Conservation (phyloP, 1,139 yeast genomes). For the Candida tetrigidarum region DNA sequence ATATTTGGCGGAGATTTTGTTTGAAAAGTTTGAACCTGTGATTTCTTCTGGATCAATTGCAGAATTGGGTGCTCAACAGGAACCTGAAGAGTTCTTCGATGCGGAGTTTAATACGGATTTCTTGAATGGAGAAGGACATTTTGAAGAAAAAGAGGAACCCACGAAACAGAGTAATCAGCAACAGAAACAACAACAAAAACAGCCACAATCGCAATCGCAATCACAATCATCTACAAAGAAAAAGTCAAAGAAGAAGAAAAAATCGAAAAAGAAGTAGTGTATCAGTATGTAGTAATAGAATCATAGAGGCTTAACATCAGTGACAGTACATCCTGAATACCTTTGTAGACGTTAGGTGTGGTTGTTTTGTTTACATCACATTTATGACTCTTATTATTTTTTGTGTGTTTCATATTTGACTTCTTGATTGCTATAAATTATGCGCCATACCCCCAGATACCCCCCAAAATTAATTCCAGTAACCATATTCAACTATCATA, state of each 20-base stretch:
- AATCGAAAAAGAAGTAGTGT: constrained; percentile 26
- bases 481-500: no score
- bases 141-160: constrained; percentile 11
- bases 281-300: background rate
- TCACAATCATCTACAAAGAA: constrained; percentile 16
- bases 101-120: constrained; percentile 30
- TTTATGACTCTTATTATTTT: background rate
- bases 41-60: constrained; percentile 24
- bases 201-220: background rate
- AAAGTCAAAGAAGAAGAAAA: constrained; percentile 29
- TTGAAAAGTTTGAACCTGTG: constrained; percentile 29
- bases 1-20: constrained; percentile 31
- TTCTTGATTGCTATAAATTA: background rate
- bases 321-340: no score
- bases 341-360: no score
- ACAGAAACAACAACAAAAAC: background rate
- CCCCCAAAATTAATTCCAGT: no score
- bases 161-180: constrained; percentile 3
- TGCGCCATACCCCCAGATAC: no score
- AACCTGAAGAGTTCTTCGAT: constrained; percentile 15
- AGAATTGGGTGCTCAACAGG: constrained; percentile 7
- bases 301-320: background rate
- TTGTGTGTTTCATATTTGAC: background rate
- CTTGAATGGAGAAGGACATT: constrained; percentile 29
- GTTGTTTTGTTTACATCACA: no score